Conservation (phyloP, 2,329 filamentous ascomycete species). For the Zarea fungicola region DNA sequence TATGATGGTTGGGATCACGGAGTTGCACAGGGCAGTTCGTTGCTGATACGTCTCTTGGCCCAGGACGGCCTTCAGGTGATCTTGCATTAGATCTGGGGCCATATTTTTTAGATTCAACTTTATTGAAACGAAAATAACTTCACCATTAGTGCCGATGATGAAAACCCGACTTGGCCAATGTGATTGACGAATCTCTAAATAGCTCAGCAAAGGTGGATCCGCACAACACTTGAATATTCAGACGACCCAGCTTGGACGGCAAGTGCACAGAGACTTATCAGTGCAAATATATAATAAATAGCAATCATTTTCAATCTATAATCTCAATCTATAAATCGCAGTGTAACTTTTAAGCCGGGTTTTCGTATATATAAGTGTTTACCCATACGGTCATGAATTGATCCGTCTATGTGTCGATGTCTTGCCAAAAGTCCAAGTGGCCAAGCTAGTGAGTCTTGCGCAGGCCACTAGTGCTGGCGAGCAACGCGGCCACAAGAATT, state of each 20-base stretch:
- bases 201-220: constrained; percentile 7
- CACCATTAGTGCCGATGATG: too few species aligned
- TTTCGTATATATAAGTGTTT: too few species aligned
- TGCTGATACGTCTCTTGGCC: constrained; percentile 18
- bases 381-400: too few species aligned
- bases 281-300: too few species aligned
- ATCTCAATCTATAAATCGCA: not conserved
- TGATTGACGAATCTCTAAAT: constrained; percentile 8
- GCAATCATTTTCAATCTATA: not conserved
- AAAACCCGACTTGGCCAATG: too few species aligned
- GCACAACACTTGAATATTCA: not conserved
- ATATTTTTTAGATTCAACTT: not conserved
- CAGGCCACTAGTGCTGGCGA: constrained; percentile 26
- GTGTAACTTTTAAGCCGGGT: not conserved
- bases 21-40: constrained; percentile 30
- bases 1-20: constrained; percentile 46
- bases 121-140: too few species aligned
- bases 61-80: constrained; percentile 20
- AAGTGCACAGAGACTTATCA: too few species aligned
- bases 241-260: too few species aligned
- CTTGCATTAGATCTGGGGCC: not conserved
- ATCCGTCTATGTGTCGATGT: too few species aligned
- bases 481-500: constrained; percentile 31
- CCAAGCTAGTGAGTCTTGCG: constrained; percentile 27
- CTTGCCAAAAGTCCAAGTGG: too few species aligned